These are phyloP conservation scores for Helichrysum umbraculigerum DNA, from an alignment of 129 eudicot species.

Conservation along the genomic window DNA sequence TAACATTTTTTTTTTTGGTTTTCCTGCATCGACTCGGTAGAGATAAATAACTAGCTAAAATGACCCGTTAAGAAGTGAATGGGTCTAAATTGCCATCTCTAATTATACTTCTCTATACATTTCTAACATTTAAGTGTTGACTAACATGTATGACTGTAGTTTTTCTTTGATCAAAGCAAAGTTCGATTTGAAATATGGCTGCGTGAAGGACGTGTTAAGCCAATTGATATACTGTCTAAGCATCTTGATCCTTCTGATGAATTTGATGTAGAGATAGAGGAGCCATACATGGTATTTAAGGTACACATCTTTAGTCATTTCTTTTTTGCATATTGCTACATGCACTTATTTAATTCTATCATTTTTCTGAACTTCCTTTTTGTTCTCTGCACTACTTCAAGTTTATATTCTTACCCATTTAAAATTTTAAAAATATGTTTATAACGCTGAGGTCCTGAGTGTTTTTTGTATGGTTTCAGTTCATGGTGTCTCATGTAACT, in stretches of 20 bases:
- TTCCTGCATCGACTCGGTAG: not conserved
- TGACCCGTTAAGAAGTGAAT: not conserved
- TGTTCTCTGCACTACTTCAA: not conserved
- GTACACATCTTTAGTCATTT: conserved; percentile 36
- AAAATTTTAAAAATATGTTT: not conserved
- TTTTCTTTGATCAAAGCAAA: conserved; percentile 97
- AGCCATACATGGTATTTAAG: conserved; percentile 85
- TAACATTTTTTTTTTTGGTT: not conserved
- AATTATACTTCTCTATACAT: not conserved
- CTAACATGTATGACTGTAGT: conserved; percentile 51
- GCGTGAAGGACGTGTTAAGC: conserved; percentile 83
- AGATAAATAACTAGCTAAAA: not conserved
- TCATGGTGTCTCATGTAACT: conserved; percentile 25
- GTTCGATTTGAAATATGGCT: conserved; percentile 78
- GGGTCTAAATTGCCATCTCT: not conserved
- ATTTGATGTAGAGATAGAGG: conserved; percentile 71
- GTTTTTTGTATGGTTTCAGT: conserved; percentile 13
- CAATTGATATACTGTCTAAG: conserved; percentile 84
- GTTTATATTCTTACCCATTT: not conserved
- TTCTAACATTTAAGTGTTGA: not conserved
- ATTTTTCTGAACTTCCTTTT: not conserved
- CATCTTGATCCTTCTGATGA: conserved; percentile 83
- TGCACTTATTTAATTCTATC: not conserved
- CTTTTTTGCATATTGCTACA: conserved; percentile 6
- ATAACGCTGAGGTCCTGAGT: not conserved